Conservation (phyloP, 2,329 filamentous ascomycete species). For the Aspergillus fischeri region DNA sequence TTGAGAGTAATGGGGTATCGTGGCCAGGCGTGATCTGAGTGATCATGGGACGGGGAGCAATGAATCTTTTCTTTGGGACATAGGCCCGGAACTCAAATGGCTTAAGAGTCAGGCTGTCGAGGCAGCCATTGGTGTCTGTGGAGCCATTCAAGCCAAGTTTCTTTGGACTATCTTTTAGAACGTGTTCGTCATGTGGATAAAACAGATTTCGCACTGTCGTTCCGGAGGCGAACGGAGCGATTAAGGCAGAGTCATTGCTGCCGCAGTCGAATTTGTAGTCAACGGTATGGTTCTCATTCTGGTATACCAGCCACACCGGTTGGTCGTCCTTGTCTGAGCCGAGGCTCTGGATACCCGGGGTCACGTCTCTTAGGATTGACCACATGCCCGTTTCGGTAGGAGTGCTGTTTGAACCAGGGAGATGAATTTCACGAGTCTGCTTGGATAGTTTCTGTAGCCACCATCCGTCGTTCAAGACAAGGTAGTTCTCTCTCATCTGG, state of each 20-base stretch:
- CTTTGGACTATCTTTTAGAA: slow-evolving; percentile 45
- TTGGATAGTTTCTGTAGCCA: slow-evolving; percentile 54
- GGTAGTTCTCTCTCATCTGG: slow-evolving; percentile 54
- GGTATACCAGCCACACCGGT: slow-evolving; percentile 43
- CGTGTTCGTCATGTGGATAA: slow-evolving; percentile 56
- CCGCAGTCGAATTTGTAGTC: slow-evolving; percentile 57
- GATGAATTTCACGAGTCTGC: slow-evolving; percentile 48
- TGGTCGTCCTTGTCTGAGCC: slow-evolving; percentile 42
- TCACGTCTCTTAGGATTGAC: slow-evolving; percentile 53
- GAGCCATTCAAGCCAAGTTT: slow-evolving; percentile 48
- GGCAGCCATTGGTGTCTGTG: slow-evolving; percentile 51
- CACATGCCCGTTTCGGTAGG: slow-evolving; percentile 58
- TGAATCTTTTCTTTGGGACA: slow-evolving; percentile 51
- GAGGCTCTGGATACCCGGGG: slow-evolving; percentile 51
- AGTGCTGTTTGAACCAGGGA: slow-evolving; percentile 51
- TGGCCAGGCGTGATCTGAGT: slow-evolving; percentile 60
- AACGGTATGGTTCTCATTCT: slow-evolving; percentile 45
- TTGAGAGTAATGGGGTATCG: slow-evolving; percentile 54
- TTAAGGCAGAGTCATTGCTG: slow-evolving; percentile 46
- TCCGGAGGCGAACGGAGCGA: slow-evolving; percentile 53
- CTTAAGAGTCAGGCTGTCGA: slow-evolving; percentile 49
- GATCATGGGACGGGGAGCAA: slow-evolving; percentile 53
- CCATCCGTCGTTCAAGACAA: slow-evolving; percentile 58
- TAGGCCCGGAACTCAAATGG: slow-evolving; percentile 59
- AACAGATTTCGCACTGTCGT: slow-evolving; percentile 61